Conservation (phyloP, 2,329 filamentous ascomycete genomes). For the Calycina herbarum region DNA sequence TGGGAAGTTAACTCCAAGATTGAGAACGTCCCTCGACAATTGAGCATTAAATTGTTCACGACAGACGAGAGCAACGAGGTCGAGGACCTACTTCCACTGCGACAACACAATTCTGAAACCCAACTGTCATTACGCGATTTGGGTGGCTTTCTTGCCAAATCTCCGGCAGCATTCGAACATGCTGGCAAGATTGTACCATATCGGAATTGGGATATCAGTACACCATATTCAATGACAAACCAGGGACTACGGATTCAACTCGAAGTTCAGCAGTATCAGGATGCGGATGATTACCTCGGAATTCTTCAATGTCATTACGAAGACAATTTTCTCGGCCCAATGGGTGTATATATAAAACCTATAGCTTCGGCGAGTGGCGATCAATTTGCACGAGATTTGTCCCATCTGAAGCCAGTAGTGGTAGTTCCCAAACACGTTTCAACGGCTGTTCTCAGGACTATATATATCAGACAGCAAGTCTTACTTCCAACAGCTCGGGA, state of each 20-base stretch:
- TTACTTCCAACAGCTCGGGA: constrained; percentile 12
- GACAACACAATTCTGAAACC: not conserved
- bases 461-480: constrained; percentile 17
- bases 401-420: not conserved
- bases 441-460: constrained; percentile 4
- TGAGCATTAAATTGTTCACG: not conserved
- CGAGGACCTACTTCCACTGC: not conserved
- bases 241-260: constrained; percentile 14
- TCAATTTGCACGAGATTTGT: constrained; percentile 14
- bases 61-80: not conserved
- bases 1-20: constrained; percentile 20
- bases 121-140: not conserved
- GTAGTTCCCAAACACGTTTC: constrained; percentile 13
- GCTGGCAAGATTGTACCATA: constrained; percentile 15
- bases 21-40: not conserved
- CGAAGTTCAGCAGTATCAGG: constrained; percentile 4
- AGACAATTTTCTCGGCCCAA: constrained; percentile 8
- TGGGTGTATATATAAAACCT: constrained; percentile 13
- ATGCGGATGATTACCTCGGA: constrained; percentile 4
- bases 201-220: constrained; percentile 16
- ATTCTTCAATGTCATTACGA: constrained; percentile 16
- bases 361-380: constrained; percentile 12
- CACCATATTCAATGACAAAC: constrained; percentile 18
- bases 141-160: constrained; percentile 14
- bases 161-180: constrained; percentile 16